Percentiles rank a stretch among this genome's conserved stretches.
Evolutionary conservation across 257 asterid species (phyloP).

Genomic region (Sherardia arvensis): DNA sequence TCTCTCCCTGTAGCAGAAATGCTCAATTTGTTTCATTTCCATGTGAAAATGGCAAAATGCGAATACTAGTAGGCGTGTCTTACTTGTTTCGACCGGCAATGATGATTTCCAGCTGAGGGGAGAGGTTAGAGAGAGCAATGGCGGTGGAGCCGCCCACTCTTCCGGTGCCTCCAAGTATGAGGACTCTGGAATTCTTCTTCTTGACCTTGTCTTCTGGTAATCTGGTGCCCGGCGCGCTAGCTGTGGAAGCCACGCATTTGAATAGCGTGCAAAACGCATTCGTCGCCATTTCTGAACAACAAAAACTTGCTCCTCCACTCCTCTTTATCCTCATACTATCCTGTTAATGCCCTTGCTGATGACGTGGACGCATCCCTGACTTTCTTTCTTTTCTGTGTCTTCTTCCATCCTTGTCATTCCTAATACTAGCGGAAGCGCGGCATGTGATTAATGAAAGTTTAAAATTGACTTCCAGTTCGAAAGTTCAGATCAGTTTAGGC

Average conservation of each 20-base stretch:
- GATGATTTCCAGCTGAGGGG: slow-evolving; percentile 54
- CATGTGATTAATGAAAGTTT: no score
- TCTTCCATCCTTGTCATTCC: no score
- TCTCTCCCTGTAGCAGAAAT: slow-evolving; percentile 49
- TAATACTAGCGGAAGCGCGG: no score
- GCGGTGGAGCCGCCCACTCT: slow-evolving; percentile 98
- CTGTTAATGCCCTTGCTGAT: neutral
- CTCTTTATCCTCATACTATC: neutral
- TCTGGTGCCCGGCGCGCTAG: slow-evolving; percentile 24
- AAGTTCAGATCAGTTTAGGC: no score
- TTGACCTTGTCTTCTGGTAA: slow-evolving; percentile 38
- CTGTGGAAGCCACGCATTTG: slow-evolving; percentile 23
- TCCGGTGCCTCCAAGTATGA: slow-evolving; percentile 93
- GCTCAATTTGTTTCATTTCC: neutral
- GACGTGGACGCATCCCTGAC: neutral
- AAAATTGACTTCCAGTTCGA: no score
- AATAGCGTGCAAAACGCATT: slow-evolving; percentile 35
- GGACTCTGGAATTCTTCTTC: slow-evolving; percentile 45
- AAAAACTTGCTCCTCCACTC: neutral
- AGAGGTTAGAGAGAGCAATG: slow-evolving; percentile 59
- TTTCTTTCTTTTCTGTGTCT: no score
- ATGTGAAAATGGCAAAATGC: neutral
- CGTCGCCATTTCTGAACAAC: neutral
- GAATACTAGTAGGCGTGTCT: neutral
- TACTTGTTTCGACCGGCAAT: slow-evolving; percentile 86